Evolutionary conservation across 164 flowering plant species (phyloP).

Genomic region (Litsea cubeba): DNA sequence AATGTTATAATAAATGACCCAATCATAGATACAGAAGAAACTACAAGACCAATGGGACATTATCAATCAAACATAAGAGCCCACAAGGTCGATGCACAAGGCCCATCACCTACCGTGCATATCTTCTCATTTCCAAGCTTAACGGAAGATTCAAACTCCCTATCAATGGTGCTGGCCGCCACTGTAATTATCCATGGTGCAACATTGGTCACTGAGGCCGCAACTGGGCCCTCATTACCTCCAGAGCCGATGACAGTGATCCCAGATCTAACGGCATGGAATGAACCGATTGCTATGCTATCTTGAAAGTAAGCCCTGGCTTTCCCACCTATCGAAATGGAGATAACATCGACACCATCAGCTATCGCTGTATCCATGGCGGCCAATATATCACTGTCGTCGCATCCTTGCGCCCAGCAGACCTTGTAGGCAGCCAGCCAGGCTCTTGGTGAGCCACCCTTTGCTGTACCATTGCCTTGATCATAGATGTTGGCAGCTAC

Average conservation of each 20-base stretch:
- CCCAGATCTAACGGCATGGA: slow-evolving; percentile 24
- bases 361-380: slow-evolving; percentile 22
- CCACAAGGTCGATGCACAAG: too few species aligned
- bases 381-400: slow-evolving; percentile 16
- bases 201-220: slow-evolving; percentile 1
- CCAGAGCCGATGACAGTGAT: too few species aligned
- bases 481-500: slow-evolving; percentile 13
- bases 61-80: too few species aligned
- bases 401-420: slow-evolving; percentile 16
- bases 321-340: slow-evolving; percentile 10
- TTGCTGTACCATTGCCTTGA: slow-evolving; percentile 14
- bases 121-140: slow-evolving; percentile 12
- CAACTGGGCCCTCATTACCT: slow-evolving; percentile 15
- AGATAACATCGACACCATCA: slow-evolving; percentile 27
- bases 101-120: slow-evolving; percentile 3
- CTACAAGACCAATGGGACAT: too few species aligned
- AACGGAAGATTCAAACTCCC: slow-evolving; percentile 9
- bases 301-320: slow-evolving; percentile 1
- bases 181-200: slow-evolving; percentile 30
- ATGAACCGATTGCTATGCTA: slow-evolving; percentile 18
- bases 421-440: slow-evolving; percentile 26
- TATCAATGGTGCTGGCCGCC: slow-evolving; percentile 17
- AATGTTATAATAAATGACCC: too few species aligned
- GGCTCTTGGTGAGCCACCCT: slow-evolving; percentile 16
- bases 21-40: too few species aligned